Evolutionary conservation across 1,139 yeast species (phyloP).

Genomic region (Pichia sp.): DNA sequence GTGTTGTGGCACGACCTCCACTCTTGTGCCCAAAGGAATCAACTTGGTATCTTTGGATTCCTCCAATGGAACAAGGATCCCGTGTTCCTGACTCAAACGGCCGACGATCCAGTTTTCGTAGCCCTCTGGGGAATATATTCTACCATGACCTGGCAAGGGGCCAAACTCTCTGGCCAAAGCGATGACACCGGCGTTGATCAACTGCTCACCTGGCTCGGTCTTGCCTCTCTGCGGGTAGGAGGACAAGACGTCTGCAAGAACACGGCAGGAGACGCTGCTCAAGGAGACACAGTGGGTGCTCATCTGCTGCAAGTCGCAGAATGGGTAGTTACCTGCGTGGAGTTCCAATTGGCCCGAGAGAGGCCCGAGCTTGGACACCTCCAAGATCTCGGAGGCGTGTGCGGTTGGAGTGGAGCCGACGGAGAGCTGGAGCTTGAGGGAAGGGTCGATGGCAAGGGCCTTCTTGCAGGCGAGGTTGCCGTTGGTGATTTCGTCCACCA

Average conservation of each 20-base stretch:
- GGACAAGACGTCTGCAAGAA: slow-evolving; percentile 62
- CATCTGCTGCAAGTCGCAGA: slow-evolving; percentile 71
- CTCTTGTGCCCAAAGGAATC: slow-evolving; percentile 51
- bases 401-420: slow-evolving; percentile 86
- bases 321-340: slow-evolving; percentile 76
- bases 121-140: slow-evolving; percentile 34
- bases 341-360: slow-evolving; percentile 51
- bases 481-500: slow-evolving; percentile 52
- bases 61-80: slow-evolving; percentile 43
- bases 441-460: slow-evolving; percentile 33
- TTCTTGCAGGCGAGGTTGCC: slow-evolving; percentile 52
- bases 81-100: slow-evolving; percentile 62
- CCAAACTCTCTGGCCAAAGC: slow-evolving; percentile 64
- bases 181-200: slow-evolving; percentile 70
- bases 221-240: slow-evolving; percentile 51
- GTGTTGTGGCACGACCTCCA: slow-evolving; percentile 65
- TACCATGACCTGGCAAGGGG: slow-evolving; percentile 45
- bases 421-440: slow-evolving; percentile 39
- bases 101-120: slow-evolving; percentile 52
- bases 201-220: slow-evolving; percentile 46
- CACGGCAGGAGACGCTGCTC: slow-evolving; percentile 49
- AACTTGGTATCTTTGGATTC: slow-evolving; percentile 28
- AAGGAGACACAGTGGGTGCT: slow-evolving; percentile 55
- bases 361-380: slow-evolving; percentile 25
- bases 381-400: slow-evolving; percentile 44